phyloP scores from a whole-genome alignment of 257 asterid species.

The Solanum pinnatisectum region DNA sequence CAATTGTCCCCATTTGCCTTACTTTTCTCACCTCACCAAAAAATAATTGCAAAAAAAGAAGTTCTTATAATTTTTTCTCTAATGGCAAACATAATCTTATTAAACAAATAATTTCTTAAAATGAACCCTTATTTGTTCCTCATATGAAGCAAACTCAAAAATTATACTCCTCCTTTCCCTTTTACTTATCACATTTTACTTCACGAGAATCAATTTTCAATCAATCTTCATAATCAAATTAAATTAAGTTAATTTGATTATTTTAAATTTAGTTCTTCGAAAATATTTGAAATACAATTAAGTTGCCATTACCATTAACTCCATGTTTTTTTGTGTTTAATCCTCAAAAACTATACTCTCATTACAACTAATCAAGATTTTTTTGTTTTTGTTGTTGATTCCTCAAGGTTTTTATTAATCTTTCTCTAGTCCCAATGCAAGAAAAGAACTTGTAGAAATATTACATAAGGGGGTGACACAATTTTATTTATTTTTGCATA shows the following conservation, averaged over 20 bases:
- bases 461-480: constrained; percentile 11
- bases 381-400: neutral
- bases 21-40: neutral
- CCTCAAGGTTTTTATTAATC: constrained; percentile 23
- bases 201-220: neutral
- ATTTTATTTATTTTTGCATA: constrained; percentile 11
- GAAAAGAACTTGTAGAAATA: constrained; percentile 6
- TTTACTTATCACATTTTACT: neutral
- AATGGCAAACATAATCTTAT: constrained; percentile 40
- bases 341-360: neutral
- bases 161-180: neutral
- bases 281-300: neutral
- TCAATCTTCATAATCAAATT: neutral
- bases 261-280: neutral
- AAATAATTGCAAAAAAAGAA: neutral
- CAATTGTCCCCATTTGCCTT: constrained; percentile 5
- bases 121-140: constrained; percentile 37
- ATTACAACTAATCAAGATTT: constrained; percentile 15
- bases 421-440: constrained; percentile 82
- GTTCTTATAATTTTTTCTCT: neutral
- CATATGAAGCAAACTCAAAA: constrained; percentile 29
- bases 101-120: neutral
- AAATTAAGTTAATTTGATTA: neutral
- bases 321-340: neutral
- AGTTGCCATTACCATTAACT: neutral